phyloP scores from a whole-genome alignment of 805 yeast species.

The Pichia nanzhaoensis region DNA sequence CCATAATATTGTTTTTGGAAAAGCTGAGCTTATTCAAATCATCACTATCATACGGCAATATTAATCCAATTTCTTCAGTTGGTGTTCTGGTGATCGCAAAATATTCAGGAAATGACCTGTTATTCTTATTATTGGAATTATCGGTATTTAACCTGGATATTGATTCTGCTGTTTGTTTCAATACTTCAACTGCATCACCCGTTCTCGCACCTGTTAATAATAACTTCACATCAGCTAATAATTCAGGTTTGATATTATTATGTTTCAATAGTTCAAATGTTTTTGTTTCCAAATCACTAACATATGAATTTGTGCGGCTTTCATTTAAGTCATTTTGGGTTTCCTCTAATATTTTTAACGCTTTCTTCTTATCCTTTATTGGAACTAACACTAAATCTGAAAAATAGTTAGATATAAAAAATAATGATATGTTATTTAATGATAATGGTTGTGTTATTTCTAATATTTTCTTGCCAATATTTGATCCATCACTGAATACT shows the following conservation, averaged over 20 bases:
- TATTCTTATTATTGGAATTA: neutral
- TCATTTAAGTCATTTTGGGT: neutral
- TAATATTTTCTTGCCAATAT: conserved; percentile 46
- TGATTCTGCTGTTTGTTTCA: conserved; percentile 37
- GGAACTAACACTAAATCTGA: conserved; percentile 62
- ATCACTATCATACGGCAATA: conserved; percentile 37
- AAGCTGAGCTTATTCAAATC: conserved; percentile 35
- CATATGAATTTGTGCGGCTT: neutral
- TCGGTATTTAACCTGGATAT: conserved; percentile 21
- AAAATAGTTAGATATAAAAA: conserved; percentile 57
- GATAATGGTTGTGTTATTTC: conserved; percentile 56
- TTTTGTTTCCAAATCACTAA: conserved; percentile 24
- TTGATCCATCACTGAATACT: conserved; percentile 53
- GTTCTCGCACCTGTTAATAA: conserved; percentile 55
- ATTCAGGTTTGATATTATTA: conserved; percentile 37
- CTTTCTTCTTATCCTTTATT: conserved; percentile 35
- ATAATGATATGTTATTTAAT: conserved; percentile 47
- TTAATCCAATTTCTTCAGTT: conserved; percentile 41
- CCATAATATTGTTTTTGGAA: conserved; percentile 38
- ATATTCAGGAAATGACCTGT: conserved; percentile 30
- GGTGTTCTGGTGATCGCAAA: conserved; percentile 51
- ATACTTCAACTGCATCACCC: conserved; percentile 36
- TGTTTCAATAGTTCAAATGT: conserved; percentile 34
- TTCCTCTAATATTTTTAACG: conserved; percentile 37
- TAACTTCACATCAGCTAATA: conserved; percentile 35